Evolutionary conservation across 139 green algal genomes (phyloP).

Genomic region (Monoraphidium neglectum): DNA sequence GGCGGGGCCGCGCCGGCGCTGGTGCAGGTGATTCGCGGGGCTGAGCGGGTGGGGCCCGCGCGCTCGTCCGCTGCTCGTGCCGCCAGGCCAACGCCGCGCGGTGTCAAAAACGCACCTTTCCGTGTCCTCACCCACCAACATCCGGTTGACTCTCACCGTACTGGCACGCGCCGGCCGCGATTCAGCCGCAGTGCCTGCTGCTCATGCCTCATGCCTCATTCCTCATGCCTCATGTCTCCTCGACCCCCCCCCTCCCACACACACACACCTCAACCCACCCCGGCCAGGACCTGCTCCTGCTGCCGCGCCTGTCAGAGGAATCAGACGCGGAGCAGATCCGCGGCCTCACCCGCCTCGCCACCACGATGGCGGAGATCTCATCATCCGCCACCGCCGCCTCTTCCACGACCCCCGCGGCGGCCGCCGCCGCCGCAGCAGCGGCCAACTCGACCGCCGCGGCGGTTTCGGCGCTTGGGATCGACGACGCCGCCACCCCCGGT

Average conservation of each 20-base stretch:
- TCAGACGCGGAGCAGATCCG: too few species aligned
- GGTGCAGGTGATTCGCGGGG: conserved; percentile 1
- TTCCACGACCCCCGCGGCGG: background rate
- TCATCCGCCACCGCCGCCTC: too few species aligned
- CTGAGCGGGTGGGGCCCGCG: background rate
- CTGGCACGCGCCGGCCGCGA: too few species aligned
- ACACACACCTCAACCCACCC: too few species aligned
- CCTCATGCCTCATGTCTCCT: too few species aligned
- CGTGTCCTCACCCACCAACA: background rate
- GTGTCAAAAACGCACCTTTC: background rate
- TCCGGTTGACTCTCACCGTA: background rate
- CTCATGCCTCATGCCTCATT: too few species aligned
- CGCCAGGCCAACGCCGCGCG: background rate
- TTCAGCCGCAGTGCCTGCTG: too few species aligned
- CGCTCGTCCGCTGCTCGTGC: background rate
- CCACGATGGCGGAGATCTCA: too few species aligned
- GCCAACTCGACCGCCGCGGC: conserved; percentile 5
- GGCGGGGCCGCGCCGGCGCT: background rate
- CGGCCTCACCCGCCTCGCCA: too few species aligned
- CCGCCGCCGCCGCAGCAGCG: background rate
- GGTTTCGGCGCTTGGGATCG: background rate
- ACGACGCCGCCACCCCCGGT: background rate
- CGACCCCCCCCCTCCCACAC: too few species aligned
- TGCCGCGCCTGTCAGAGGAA: too few species aligned
- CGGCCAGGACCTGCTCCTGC: too few species aligned